Evolutionary conservation across 768 basidiomycete genomes (phyloP), one percentile per base, ranked within the genome.

Genomic region (Boletus huronensis): DNA sequence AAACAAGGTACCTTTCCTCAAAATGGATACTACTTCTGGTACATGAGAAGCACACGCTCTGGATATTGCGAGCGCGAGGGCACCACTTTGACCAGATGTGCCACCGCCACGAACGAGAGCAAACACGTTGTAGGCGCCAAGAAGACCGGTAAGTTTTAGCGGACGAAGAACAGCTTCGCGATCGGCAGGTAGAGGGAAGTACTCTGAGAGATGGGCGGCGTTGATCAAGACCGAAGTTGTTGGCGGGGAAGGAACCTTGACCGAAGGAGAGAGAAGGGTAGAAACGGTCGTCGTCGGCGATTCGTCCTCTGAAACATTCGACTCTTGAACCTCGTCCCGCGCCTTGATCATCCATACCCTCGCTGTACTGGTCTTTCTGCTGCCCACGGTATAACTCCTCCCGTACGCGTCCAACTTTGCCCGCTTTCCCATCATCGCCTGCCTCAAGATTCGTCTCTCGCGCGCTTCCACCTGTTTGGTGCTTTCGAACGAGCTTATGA

Each of bases 311-410:
- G 23, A 48, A 0, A 14, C 49, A 3, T 38, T 19, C 38, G 35
- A 57, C 16, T 48, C 65, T 47, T 53, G 55, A 42, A 79, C 77
- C 21, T 82, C 78, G 52, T 55, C 61, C 34, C 58, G 66, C 50
- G 81, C 80, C 32, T 86, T 82, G 56, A 97, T 88, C 76, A 96
- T 88, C 95, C 95, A 98, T 9, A 95, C 93, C 36, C 92, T 82
- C 34, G 95, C 93, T 1, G 87, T 76, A 62, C 90, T 91, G 55
- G 92, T 92, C 74, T 98, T 98, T 60, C 95, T 80, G 71, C 84
- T 82, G 36, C 95, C 95, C 46, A 88, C 66, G 0, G 90, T 90
- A 66, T 92, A 91, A n/a, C 87, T 85, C 54, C 95, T 78, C n/a
- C 93, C 92, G 52, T 80, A 79, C 42, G 79, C 74, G 69, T 98